phyloP scores from a whole-genome alignment of 768 basidiomycete genomes.

The Cyclocybe aegerita region DNA sequence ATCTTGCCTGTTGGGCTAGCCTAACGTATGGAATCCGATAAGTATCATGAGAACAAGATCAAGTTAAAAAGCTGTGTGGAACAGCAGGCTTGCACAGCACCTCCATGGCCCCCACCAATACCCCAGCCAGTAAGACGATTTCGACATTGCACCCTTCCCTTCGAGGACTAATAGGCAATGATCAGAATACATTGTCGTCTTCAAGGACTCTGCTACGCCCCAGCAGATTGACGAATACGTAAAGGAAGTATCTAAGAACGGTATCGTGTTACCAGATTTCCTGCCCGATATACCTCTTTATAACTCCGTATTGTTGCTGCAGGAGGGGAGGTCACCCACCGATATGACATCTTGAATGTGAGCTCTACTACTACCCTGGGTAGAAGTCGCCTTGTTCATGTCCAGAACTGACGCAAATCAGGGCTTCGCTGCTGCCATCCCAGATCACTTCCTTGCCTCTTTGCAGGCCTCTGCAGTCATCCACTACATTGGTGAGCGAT shows the following conservation, averaged over 20 bases:
- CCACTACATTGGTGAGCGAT: slow-evolving; percentile 45
- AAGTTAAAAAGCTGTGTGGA: too few species aligned
- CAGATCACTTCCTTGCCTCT: slow-evolving; percentile 24
- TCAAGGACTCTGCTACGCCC: slow-evolving; percentile 43
- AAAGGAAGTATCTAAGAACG: slow-evolving; percentile 34
- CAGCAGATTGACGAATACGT: slow-evolving; percentile 42
- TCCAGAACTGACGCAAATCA: slow-evolving; percentile 1
- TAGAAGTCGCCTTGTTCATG: not conserved
- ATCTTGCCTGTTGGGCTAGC: too few species aligned
- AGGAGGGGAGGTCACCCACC: slow-evolving; percentile 46
- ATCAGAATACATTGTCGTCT: slow-evolving; percentile 55
- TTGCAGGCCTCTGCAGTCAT: slow-evolving; percentile 35
- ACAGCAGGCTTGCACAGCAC: not conserved
- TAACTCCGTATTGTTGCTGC: not conserved
- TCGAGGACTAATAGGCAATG: not conserved
- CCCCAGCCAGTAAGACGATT: not conserved
- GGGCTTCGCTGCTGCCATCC: slow-evolving; percentile 30
- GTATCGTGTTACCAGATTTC: slow-evolving; percentile 21
- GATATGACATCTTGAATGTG: slow-evolving; percentile 43
- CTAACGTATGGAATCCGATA: too few species aligned
- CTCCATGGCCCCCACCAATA: not conserved
- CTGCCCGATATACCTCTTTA: not conserved
- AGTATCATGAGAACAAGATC: too few species aligned
- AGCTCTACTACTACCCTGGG: not conserved
- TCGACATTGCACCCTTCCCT: not conserved